Conservation (phyloP, 106 monocot genomes). For the Allium fistulosum region DNA sequence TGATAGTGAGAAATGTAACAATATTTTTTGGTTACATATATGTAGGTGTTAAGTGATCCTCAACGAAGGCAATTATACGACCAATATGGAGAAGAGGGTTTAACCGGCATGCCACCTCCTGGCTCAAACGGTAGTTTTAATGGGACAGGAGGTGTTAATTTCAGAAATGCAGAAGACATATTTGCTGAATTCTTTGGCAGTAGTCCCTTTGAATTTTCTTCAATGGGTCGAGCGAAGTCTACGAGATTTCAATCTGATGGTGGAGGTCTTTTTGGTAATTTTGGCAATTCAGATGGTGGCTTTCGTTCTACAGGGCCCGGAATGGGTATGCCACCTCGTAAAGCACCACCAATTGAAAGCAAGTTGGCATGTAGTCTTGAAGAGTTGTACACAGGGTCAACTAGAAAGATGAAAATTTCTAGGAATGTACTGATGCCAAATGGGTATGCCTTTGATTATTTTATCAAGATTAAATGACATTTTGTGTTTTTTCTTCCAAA, state of each 20-base stretch:
- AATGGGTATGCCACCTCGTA: conserved; percentile 22
- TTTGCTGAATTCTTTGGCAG: conserved; percentile 43
- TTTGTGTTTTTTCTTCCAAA: neutral
- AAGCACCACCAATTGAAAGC: conserved; percentile 55
- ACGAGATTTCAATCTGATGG: conserved; percentile 33
- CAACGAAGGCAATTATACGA: conserved; percentile 44
- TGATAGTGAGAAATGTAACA: too few species aligned
- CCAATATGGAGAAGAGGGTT: conserved; percentile 57
- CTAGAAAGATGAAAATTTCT: conserved; percentile 86
- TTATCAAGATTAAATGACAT: too few species aligned
- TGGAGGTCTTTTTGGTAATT: conserved; percentile 12
- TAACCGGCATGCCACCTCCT: conserved; percentile 34
- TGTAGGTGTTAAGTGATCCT: conserved; percentile 50
- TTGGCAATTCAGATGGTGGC: conserved; percentile 10
- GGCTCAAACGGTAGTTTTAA: neutral
- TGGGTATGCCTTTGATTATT: conserved; percentile 35
- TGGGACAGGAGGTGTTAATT: conserved; percentile 9
- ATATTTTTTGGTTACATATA: too few species aligned
- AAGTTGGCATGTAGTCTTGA: conserved; percentile 76
- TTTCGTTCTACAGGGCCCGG: conserved; percentile 32
- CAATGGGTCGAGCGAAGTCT: conserved; percentile 40
- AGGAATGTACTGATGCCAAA: conserved; percentile 43
- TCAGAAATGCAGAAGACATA: conserved; percentile 37
- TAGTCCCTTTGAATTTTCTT: conserved; percentile 30
- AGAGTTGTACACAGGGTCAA: conserved; percentile 73